These are phyloP conservation scores for Gossypium australe DNA, from an alignment of 345 rosid genomes.

Conservation along the genomic window DNA sequence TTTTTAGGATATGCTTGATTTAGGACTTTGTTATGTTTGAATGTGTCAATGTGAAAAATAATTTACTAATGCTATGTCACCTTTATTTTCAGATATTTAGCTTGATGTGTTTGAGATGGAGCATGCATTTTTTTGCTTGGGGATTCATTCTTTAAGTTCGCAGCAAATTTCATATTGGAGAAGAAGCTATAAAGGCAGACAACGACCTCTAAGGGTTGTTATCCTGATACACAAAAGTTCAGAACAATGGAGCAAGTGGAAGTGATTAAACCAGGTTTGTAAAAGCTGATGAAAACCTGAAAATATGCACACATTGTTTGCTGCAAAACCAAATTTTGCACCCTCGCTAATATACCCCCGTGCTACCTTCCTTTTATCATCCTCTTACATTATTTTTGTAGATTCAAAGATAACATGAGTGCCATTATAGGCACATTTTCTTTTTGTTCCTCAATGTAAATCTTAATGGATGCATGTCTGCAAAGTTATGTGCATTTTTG, in stretches of 20 bases:
- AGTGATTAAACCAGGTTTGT: slow-evolving; percentile 36
- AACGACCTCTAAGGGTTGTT: slow-evolving; percentile 2
- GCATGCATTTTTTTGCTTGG: not conserved
- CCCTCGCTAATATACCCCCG: not conserved
- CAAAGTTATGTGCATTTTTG: not conserved
- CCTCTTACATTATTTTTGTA: not conserved
- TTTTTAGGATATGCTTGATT: not conserved
- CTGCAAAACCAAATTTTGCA: not conserved
- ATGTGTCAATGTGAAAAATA: not conserved
- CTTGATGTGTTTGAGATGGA: slow-evolving; percentile 9
- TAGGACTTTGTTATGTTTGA: not conserved
- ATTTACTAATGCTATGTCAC: not conserved
- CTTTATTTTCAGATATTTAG: slow-evolving; percentile 18
- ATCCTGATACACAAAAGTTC: slow-evolving; percentile 9
- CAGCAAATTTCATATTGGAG: slow-evolving; percentile 13
- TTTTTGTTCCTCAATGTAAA: not conserved
- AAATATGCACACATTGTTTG: not conserved
- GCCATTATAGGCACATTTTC: not conserved
- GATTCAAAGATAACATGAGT: not conserved
- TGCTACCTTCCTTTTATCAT: not conserved
- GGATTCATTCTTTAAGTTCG: not conserved
- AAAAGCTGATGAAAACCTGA: not conserved
- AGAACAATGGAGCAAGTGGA: slow-evolving; percentile 28
- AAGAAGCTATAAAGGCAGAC: slow-evolving; percentile 3
- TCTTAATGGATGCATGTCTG: not conserved